phyloP scores from a whole-genome alignment of 441 rosid genomes.

The Adansonia grandidieri region DNA sequence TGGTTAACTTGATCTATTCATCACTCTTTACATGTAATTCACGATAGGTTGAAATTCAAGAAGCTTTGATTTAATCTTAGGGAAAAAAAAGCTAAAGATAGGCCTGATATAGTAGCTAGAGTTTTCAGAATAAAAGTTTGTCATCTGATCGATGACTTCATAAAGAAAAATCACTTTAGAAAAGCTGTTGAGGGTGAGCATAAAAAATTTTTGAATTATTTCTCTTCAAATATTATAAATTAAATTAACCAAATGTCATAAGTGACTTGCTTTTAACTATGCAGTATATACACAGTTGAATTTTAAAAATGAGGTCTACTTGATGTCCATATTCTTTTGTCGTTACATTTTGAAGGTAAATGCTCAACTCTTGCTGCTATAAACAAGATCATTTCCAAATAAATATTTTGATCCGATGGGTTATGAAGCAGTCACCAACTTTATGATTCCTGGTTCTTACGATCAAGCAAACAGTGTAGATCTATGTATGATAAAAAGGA shows the following conservation, averaged over 20 bases:
- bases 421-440: too few species aligned
- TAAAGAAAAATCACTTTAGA: not conserved
- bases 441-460: too few species aligned
- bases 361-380: too few species aligned
- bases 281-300: not conserved
- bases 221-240: too few species aligned
- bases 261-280: too few species aligned
- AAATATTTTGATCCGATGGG: too few species aligned
- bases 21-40: not conserved
- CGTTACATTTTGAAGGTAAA: not conserved
- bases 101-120: not conserved
- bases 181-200: not conserved
- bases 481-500: not conserved
- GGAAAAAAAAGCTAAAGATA: not conserved
- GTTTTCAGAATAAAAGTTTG: not conserved
- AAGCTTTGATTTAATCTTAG: not conserved
- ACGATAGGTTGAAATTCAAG: not conserved
- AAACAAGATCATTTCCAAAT: too few species aligned
- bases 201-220: too few species aligned
- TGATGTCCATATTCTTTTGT: not conserved
- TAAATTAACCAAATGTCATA: too few species aligned
- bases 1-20: not conserved
- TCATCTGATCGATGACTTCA: not conserved
- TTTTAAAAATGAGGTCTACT: not conserved
- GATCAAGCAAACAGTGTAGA: too few species aligned